A percentile compares a stretch with the other conserved stretches of the same genome.
Conservation (phyloP, 768 basidiomycete genomes). For the Suillus lakei region DNA sequence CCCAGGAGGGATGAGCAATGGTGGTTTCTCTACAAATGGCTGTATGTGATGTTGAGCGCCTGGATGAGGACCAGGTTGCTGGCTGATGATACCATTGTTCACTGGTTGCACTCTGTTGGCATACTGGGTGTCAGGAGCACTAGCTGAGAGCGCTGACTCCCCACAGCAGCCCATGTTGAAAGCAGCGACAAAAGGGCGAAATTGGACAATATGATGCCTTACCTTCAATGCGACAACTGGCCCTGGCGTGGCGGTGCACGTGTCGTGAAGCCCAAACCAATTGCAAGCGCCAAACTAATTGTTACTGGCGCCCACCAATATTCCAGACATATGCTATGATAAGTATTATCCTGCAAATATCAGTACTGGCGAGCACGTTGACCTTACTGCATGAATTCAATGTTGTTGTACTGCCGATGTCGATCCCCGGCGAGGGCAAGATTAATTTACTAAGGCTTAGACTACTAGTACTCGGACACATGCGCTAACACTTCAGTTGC, state of each 20-base stretch:
- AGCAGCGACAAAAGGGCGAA: conserved; percentile 10
- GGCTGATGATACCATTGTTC: conserved; percentile 44
- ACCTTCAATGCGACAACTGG: background rate
- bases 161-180: conserved; percentile 72
- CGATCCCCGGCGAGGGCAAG: background rate
- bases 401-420: background rate
- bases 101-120: conserved; percentile 37
- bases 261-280: background rate
- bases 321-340: background rate
- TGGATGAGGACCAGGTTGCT: conserved; percentile 55
- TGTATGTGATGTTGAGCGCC: conserved; percentile 31
- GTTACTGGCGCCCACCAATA: background rate
- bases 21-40: conserved; percentile 41
- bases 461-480: background rate
- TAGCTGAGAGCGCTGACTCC: conserved; percentile 36
- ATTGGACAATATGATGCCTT: conserved; percentile 6
- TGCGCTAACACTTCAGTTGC: background rate
- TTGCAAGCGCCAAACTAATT: background rate
- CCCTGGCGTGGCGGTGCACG: conserved; percentile 16
- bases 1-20: conserved; percentile 42
- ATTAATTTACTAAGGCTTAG: background rate
- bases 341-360: background rate
- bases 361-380: background rate
- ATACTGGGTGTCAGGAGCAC: conserved; percentile 33
- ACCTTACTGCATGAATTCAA: background rate